Percentiles rank a stretch among this genome's conserved stretches.
These are phyloP conservation scores for Huiozyma sinensis DNA, from an alignment of 805 yeast genomes.

Conservation along the genomic window DNA sequence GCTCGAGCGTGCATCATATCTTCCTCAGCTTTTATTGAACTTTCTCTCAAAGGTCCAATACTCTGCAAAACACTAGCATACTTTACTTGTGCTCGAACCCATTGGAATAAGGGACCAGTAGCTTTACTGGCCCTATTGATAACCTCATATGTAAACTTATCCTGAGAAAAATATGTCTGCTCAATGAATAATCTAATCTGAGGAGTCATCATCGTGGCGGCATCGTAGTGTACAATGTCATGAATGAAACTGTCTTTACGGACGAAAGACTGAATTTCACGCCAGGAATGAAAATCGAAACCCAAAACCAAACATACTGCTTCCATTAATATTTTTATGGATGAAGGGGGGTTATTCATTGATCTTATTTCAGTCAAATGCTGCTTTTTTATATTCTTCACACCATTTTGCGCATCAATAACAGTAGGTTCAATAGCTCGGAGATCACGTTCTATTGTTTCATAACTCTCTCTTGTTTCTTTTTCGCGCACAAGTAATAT, in stretches of 20 bases:
- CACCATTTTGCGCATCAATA: conserved; percentile 75
- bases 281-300: conserved; percentile 55
- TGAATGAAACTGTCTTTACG: conserved; percentile 82
- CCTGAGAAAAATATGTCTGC: conserved; percentile 44
- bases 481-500: conserved; percentile 59
- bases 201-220: conserved; percentile 44
- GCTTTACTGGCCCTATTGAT: conserved; percentile 90
- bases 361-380: conserved; percentile 84
- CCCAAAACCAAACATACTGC: conserved; percentile 82
- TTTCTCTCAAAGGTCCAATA: conserved; percentile 63
- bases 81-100: conserved; percentile 87
- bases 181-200: conserved; percentile 50
- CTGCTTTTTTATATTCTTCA: conserved; percentile 84
- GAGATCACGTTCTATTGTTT: conserved; percentile 51
- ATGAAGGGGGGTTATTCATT: conserved; percentile 82
- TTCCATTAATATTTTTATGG: conserved; percentile 76
- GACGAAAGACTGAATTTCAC: conserved; percentile 71
- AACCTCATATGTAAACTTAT: conserved; percentile 57
- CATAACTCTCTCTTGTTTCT: conserved; percentile 44
- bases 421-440: conserved; percentile 76
- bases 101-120: conserved; percentile 80
- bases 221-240: conserved; percentile 65
- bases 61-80: conserved; percentile 60
- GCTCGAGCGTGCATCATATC: conserved; percentile 54
- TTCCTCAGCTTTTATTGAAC: conserved; percentile 48